Conservation (phyloP, 352 stramenopile genomes). For the Pythium graminicola region DNA sequence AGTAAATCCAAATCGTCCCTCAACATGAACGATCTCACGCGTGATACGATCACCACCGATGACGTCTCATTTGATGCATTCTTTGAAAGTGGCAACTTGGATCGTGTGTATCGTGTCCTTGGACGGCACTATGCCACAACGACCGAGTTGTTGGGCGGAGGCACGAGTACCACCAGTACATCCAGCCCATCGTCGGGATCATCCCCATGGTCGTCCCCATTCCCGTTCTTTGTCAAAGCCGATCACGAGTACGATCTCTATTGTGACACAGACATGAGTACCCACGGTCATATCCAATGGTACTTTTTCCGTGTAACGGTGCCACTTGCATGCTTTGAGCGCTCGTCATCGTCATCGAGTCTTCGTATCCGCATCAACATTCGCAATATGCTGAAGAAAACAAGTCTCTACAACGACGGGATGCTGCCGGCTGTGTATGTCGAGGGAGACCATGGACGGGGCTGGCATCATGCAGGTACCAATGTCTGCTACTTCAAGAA, state of each 20-base stretch:
- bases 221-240: conserved; percentile 48
- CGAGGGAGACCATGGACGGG: conserved; percentile 19
- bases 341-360: not conserved
- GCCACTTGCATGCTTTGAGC: conserved; percentile 12
- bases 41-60: conserved; percentile 11
- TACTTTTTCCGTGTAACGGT: conserved; percentile 75
- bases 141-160: conserved; percentile 26
- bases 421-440: conserved; percentile 80
- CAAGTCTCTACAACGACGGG: conserved; percentile 83
- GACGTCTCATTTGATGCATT: conserved; percentile 51
- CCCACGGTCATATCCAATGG: conserved; percentile 82
- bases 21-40: not conserved
- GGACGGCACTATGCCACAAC: conserved; percentile 47
- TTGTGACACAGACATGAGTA: conserved; percentile 63
- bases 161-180: not conserved
- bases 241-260: conserved; percentile 73
- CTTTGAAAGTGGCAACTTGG: conserved; percentile 78
- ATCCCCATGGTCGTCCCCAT: conserved; percentile 25
- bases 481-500: conserved; percentile 87
- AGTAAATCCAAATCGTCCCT: not conserved
- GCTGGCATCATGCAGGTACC: conserved; percentile 59
- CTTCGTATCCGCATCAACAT: conserved; percentile 73
- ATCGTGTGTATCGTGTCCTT: conserved; percentile 53
- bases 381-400: conserved; percentile 80
- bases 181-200: not conserved